These are phyloP conservation scores for Ceratocystis colombiana DNA, from an alignment of 2,329 filamentous ascomycete genomes.

Conservation along the genomic window DNA sequence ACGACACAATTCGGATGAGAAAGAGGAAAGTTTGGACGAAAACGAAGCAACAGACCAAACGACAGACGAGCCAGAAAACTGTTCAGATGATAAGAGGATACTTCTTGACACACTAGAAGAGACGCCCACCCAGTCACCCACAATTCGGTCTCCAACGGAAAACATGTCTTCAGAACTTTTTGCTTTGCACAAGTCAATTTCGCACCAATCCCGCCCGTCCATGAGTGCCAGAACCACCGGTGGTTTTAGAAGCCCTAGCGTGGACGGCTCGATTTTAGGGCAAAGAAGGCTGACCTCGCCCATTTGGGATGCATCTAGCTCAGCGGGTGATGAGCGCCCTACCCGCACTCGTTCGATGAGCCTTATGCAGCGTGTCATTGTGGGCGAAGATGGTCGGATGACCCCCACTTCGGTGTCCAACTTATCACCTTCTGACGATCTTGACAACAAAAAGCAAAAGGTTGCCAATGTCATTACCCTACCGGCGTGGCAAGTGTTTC, in stretches of 20 bases:
- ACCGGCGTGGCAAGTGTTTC: slow-evolving; percentile 96
- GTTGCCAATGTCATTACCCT: slow-evolving; percentile 76
- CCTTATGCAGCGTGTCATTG: slow-evolving; percentile 50
- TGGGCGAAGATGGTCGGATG: slow-evolving; percentile 38
- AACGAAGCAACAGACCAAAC: not conserved
- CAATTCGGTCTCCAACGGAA: not conserved
- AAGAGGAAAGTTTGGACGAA: slow-evolving; percentile 6
- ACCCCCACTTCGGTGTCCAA: slow-evolving; percentile 28
- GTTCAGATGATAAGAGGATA: not conserved
- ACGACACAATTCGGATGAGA: slow-evolving; percentile 15
- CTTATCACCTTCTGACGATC: slow-evolving; percentile 25
- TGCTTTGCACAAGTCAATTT: slow-evolving; percentile 5
- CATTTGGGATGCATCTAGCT: not conserved
- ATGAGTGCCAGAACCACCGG: not conserved
- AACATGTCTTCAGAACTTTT: not conserved
- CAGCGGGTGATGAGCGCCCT: not conserved
- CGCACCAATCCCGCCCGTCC: slow-evolving; percentile 1
- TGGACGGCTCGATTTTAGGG: not conserved
- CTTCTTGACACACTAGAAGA: slow-evolving; percentile 2
- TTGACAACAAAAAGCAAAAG: slow-evolving; percentile 38
- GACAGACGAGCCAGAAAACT: not conserved
- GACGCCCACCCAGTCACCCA: not conserved
- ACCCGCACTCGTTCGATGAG: slow-evolving; percentile 39
- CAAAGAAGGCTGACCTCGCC: slow-evolving; percentile 12
- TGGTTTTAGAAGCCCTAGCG: not conserved